Percentiles rank a stretch among this genome's conserved stretches.
These are phyloP conservation scores for Terana coerulea DNA, from an alignment of 768 basidiomycete species.

Conservation along the genomic window DNA sequence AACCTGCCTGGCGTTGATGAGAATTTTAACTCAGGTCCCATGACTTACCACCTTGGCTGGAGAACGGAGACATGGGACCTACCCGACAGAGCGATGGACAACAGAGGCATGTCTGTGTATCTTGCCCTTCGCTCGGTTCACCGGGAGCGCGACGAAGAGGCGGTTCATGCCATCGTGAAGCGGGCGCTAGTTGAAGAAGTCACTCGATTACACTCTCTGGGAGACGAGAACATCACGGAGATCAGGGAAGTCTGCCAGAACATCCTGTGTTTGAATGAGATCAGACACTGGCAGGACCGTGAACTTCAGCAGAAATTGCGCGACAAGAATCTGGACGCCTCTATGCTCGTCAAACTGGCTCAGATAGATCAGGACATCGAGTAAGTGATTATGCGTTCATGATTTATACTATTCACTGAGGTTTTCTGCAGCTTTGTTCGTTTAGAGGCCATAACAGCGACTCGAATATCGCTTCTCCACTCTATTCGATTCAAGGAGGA, in stretches of 20 bases:
- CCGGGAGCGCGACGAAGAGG: constrained; percentile 58
- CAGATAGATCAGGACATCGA: constrained; percentile 56
- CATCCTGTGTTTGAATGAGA: constrained; percentile 79
- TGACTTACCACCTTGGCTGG: constrained; percentile 87
- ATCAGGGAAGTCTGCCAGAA: constrained; percentile 66
- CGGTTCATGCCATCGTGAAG: constrained; percentile 48
- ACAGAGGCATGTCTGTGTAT: constrained; percentile 64
- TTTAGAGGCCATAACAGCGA: constrained; percentile 76
- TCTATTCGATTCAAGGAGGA: constrained; percentile 68
- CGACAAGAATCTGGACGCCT: constrained; percentile 29
- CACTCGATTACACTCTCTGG: constrained; percentile 56
- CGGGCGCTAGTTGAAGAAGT: constrained; percentile 56
- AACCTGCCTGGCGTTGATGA: constrained; percentile 33
- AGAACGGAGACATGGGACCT: constrained; percentile 95
- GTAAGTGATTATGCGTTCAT: constrained; percentile 38
- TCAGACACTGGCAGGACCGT: constrained; percentile 56
- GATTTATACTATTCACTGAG: neutral
- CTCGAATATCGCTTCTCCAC: constrained; percentile 76
- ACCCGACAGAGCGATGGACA: constrained; percentile 51
- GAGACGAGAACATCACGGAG: constrained; percentile 76
- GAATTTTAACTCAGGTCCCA: constrained; percentile 27
- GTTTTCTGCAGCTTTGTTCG: constrained; percentile 57
- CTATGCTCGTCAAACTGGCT: constrained; percentile 40
- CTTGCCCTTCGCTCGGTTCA: constrained; percentile 77
- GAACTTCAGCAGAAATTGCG: constrained; percentile 31